Evolutionary conservation across 179 eudicot species (phyloP).

Genomic region (Pouteria campechiana): DNA sequence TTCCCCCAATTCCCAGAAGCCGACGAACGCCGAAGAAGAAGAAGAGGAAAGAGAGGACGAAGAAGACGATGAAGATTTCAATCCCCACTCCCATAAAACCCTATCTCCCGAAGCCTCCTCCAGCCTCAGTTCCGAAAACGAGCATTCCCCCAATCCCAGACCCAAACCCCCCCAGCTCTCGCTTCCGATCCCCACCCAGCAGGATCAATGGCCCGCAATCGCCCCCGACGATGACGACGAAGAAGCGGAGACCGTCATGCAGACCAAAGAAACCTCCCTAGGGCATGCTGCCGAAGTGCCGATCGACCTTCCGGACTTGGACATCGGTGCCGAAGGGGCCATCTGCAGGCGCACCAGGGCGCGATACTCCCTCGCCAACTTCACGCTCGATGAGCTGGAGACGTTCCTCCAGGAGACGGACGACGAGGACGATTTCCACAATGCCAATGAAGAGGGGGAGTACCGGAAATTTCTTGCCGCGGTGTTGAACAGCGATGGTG

Average conservation of each 20-base stretch:
- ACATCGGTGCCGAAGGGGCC: slow-evolving; percentile 62
- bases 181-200: too few species aligned
- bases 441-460: slow-evolving; percentile 91
- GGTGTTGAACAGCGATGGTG: slow-evolving; percentile 57
- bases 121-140: slow-evolving; percentile 84
- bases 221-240: too few species aligned
- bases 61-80: slow-evolving; percentile 87
- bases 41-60: slow-evolving; percentile 44
- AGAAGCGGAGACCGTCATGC: too few species aligned
- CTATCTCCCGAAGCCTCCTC: slow-evolving; percentile 75
- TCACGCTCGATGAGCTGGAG: slow-evolving; percentile 94
- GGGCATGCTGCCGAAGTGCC: too few species aligned
- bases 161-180: too few species aligned
- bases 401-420: slow-evolving; percentile 96
- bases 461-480: slow-evolving; percentile 93
- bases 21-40: too few species aligned
- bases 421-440: slow-evolving; percentile 83
- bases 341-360: slow-evolving; percentile 93
- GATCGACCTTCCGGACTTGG: too few species aligned
- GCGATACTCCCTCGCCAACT: slow-evolving; percentile 86
- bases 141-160: too few species aligned
- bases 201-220: too few species aligned
- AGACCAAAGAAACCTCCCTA: too few species aligned
- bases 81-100: slow-evolving; percentile 61
- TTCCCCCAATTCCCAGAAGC: too few species aligned